Base-by-base conservation (phyloP, 2,329 filamentous ascomycete genomes). In the Monosporascus sp. region DNA sequence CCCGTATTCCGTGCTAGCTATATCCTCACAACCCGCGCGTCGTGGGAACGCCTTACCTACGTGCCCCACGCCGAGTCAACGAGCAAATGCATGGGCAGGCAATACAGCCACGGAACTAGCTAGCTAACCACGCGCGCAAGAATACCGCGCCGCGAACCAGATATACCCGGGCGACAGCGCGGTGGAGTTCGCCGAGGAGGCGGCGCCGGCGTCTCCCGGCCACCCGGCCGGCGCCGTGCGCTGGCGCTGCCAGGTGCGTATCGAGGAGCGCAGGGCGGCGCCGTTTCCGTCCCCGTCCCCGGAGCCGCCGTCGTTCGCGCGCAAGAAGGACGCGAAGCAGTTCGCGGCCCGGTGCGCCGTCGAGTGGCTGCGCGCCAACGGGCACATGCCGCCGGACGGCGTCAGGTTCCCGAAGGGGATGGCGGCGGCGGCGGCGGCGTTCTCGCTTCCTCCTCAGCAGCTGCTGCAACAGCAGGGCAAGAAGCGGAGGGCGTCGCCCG, bases 241-340 rank as follows among this genome's bases (percentile, higher is more conserved):
- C 17, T 72, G 67, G 65, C 56, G 52, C 14, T 62, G 59, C 53
- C 55, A 53, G 7, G 66, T 67, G 39, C 54, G 15, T 1, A 57
- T 72, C 22, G 51, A 55, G 5, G 67, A 68, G 52, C 54, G 60
- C 6, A 25, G 54, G 2, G 57, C 47, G 2, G 27, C 9, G 27
- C 27, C 27, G 27, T 31, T 31, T 6, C 49, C 51, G 0, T 62
- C 65, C 41, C 57, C 59, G 15, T 65, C 68, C 25, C 64, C 35
- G 60, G 53, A 58, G 3, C 53, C 60, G 35, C 74, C 73, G 0
- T 54, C 61, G 0, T 82, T 81, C 50, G 53, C 64, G 11, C 68
- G 62, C 25, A 82, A 82, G 59, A 82, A 79, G 70, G 75, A 75
- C 37, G 79, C 81, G 24, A 82, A 79, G 63, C 70, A 75, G 55